These are phyloP conservation scores for Hibiscus trionum DNA, from an alignment of 345 rosid species.

Conservation along the genomic window DNA sequence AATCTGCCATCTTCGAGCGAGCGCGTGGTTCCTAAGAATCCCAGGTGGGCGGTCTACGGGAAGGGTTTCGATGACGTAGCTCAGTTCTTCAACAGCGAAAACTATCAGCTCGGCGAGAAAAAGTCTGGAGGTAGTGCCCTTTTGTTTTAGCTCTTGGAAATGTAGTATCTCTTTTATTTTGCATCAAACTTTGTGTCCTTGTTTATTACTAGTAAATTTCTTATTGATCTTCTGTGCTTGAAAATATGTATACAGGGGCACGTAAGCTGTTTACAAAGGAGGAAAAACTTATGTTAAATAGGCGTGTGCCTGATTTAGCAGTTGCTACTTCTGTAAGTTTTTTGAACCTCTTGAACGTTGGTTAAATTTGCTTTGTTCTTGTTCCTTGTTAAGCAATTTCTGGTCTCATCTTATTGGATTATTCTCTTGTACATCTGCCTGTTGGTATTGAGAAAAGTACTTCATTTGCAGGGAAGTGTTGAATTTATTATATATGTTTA, in stretches of 20 bases:
- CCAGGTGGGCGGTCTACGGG: slow-evolving; percentile 93
- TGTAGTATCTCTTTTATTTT: neutral
- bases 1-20: slow-evolving; percentile 23
- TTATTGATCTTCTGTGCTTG: slow-evolving; percentile 9
- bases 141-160: neutral
- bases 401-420: neutral
- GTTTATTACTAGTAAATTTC: neutral
- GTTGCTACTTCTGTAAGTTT: slow-evolving; percentile 74
- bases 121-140: slow-evolving; percentile 44
- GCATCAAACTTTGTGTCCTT: neutral
- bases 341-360: neutral
- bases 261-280: slow-evolving; percentile 69
- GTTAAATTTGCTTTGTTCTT: neutral
- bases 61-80: slow-evolving; percentile 74
- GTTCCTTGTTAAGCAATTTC: neutral
- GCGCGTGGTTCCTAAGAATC: slow-evolving; percentile 66
- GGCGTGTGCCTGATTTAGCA: slow-evolving; percentile 56
- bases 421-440: neutral
- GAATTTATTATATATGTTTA: neutral
- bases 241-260: slow-evolving; percentile 29
- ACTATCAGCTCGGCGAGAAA: slow-evolving; percentile 47
- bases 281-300: slow-evolving; percentile 72
- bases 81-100: slow-evolving; percentile 50
- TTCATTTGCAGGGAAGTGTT: neutral
- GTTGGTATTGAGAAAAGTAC: neutral